phyloP scores from a whole-genome alignment of 75 land plant species.

The Sequoia sempervirens region DNA sequence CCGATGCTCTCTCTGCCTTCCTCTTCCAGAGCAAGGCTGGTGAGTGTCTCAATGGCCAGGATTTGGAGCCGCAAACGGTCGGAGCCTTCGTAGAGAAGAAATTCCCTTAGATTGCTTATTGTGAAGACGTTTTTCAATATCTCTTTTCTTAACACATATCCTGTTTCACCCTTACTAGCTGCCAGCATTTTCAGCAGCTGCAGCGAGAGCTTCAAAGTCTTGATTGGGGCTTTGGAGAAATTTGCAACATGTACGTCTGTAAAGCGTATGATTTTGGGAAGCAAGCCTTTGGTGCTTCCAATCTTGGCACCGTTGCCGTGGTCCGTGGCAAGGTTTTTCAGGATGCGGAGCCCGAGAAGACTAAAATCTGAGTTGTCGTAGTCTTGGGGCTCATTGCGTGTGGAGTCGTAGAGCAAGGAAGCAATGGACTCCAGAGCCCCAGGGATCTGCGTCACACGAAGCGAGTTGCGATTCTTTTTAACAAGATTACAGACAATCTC shows the following conservation, averaged over 20 bases:
- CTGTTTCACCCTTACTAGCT: conserved; percentile 48
- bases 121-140: conserved; percentile 50
- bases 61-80: conserved; percentile 22
- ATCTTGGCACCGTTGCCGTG: conserved; percentile 30
- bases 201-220: conserved; percentile 39
- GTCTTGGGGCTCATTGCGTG: conserved; percentile 3
- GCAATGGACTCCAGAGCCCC: conserved; percentile 79
- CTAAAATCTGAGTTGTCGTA: not conserved
- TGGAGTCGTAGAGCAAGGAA: conserved; percentile 36
- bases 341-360: conserved; percentile 16
- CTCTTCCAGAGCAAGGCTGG: conserved; percentile 64
- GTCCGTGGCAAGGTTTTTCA: conserved; percentile 34
- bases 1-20: conserved; percentile 63
- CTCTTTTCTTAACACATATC: conserved; percentile 46
- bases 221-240: conserved; percentile 32
- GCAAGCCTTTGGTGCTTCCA: conserved; percentile 14
- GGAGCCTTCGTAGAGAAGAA: conserved; percentile 27
- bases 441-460: conserved; percentile 64
- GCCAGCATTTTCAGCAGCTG: conserved; percentile 62
- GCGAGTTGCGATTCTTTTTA: conserved; percentile 44
- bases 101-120: not conserved
- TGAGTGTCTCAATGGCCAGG: conserved; percentile 56
- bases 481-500: conserved; percentile 49
- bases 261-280: conserved; percentile 37
- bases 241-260: conserved; percentile 13